Conservation (phyloP, 2,329 filamentous ascomycete genomes). For the Teratosphaeria nubilosa region DNA sequence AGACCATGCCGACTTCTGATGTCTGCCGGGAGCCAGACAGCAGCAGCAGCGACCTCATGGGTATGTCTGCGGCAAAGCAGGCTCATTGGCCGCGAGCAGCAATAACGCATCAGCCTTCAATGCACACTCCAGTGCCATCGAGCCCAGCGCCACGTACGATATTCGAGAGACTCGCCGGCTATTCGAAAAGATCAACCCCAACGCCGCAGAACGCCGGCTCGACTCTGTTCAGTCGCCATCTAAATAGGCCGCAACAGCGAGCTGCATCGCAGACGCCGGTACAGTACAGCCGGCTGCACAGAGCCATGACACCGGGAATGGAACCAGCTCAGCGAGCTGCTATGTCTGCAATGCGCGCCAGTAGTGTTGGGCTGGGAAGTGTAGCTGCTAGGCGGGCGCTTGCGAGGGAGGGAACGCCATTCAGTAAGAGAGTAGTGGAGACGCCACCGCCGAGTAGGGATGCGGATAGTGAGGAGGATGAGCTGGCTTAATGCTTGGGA, state of each 20-base stretch:
- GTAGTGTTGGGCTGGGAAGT: neutral
- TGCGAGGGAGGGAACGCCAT: neutral
- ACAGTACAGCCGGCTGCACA: neutral
- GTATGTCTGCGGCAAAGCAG: neutral
- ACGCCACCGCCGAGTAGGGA: conserved; percentile 1
- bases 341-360: neutral
- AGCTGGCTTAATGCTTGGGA: conserved; percentile 6
- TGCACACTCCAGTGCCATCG: neutral
- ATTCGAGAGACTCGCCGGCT: neutral
- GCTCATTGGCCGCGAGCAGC: neutral
- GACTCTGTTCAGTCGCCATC: neutral
- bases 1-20: neutral
- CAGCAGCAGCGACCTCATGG: neutral
- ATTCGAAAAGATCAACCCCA: neutral
- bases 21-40: conserved; percentile 2
- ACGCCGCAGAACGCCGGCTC: neutral
- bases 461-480: conserved; percentile 6
- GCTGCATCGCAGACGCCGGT: neutral
- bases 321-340: neutral
- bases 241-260: neutral
- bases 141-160: neutral
- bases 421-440: neutral
- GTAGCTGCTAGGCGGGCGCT: neutral
- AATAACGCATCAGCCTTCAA: neutral
- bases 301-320: neutral